Evolutionary conservation across 225 moss, liverwort and hornwort species (phyloP).

Genomic region (Lunularia cruciata): DNA sequence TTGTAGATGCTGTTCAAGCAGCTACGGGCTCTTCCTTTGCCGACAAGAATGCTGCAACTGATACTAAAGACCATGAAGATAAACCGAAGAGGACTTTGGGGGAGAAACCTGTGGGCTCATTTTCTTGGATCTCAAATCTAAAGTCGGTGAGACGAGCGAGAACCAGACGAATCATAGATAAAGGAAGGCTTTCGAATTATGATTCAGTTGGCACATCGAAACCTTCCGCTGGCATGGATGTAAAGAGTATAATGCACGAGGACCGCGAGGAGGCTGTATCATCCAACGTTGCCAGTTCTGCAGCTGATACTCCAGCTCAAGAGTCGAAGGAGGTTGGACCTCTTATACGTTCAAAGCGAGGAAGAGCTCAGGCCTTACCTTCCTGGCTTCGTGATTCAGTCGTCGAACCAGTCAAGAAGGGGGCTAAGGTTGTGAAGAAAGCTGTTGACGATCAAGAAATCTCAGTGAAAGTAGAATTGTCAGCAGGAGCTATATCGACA

Average conservation of each 20-base stretch:
- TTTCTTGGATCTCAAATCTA: conserved; percentile 9
- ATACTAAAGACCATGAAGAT: conserved; percentile 40
- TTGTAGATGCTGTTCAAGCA: conserved; percentile 41
- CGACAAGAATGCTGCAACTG: conserved; percentile 30
- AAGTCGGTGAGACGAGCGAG: conserved; percentile 69
- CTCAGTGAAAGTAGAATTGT: conserved; percentile 35
- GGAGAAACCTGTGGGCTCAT: conserved; percentile 28
- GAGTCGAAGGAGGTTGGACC: conserved; percentile 72
- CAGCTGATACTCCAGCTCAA: conserved; percentile 35
- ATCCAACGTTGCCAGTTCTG: conserved; percentile 27
- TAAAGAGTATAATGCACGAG: conserved; percentile 16
- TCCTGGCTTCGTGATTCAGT: conserved; percentile 95
- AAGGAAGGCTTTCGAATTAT: conserved; percentile 45
- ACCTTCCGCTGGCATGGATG: conserved; percentile 25
- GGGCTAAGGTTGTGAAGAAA: conserved; percentile 55
- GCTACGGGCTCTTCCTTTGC: conserved; percentile 38
- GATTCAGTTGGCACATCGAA: conserved; percentile 55
- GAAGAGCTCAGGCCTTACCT: conserved; percentile 87
- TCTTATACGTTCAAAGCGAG: conserved; percentile 89
- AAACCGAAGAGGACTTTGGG: conserved; percentile 28
- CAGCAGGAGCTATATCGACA: conserved; percentile 28
- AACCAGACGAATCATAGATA: conserved; percentile 45
- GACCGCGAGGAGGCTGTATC: conserved; percentile 34
- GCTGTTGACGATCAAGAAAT: conserved; percentile 53
- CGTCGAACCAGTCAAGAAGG: conserved; percentile 86